Evolutionary conservation across 2,329 filamentous ascomycete species (phyloP).

Genomic region (Trichoderma simmonsii): DNA sequence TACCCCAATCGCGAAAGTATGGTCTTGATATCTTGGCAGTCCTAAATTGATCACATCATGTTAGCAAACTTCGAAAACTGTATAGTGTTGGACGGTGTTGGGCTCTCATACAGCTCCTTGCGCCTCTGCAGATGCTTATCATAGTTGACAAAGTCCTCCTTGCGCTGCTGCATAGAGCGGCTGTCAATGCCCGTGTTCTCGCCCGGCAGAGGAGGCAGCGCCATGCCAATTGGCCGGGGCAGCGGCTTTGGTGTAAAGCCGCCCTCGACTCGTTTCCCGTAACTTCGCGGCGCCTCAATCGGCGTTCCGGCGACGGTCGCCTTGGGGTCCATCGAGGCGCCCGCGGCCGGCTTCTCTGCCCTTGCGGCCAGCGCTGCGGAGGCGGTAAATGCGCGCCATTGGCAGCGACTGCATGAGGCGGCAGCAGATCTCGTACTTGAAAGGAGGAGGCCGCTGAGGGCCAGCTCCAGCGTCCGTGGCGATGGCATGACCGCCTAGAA

Average conservation of each 20-base stretch:
- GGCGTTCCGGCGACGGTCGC: slow-evolving; percentile 43
- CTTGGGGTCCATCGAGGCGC: slow-evolving; percentile 37
- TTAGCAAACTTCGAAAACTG: not conserved
- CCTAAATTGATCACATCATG: slow-evolving; percentile 36
- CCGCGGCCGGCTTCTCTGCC: slow-evolving; percentile 35
- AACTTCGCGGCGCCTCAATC: slow-evolving; percentile 57
- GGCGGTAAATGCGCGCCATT: slow-evolving; percentile 48
- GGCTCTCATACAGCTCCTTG: slow-evolving; percentile 62
- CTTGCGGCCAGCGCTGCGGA: slow-evolving; percentile 37
- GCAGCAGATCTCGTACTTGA: slow-evolving; percentile 31
- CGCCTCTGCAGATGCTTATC: slow-evolving; percentile 78
- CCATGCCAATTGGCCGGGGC: slow-evolving; percentile 77
- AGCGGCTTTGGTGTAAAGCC: slow-evolving; percentile 59
- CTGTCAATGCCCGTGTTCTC: slow-evolving; percentile 78
- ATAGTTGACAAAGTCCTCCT: slow-evolving; percentile 79
- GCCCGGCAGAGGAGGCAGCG: slow-evolving; percentile 66
- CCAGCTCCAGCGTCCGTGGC: slow-evolving; percentile 32
- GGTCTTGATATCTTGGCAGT: slow-evolving; percentile 76
- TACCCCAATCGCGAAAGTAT: slow-evolving; percentile 95
- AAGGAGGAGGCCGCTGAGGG: slow-evolving; percentile 26
- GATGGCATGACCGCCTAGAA: slow-evolving; percentile 19
- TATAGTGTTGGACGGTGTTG: not conserved
- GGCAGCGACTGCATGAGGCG: slow-evolving; percentile 46
- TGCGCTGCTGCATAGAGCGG: slow-evolving; percentile 64
- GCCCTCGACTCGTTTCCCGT: slow-evolving; percentile 51